These are phyloP conservation scores for Amoebophrya sp. DNA, from an alignment of 169 alveolate genomes.

Conservation along the genomic window DNA sequence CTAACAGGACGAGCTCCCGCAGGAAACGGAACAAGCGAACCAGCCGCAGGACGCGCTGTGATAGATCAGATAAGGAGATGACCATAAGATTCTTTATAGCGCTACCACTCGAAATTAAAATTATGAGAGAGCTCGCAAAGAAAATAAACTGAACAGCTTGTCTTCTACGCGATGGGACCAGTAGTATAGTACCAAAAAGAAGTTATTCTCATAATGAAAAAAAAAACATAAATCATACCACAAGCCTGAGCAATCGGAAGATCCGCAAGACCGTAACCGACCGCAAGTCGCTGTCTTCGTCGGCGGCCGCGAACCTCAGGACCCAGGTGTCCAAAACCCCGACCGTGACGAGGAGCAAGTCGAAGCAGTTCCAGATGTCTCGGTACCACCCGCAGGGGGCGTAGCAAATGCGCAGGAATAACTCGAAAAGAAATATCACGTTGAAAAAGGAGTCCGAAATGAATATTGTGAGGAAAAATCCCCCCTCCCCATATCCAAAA, in stretches of 20 bases:
- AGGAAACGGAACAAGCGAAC: background rate
- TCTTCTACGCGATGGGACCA: no score
- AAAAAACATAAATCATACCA: background rate
- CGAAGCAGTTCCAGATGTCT: background rate
- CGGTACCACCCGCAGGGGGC: background rate
- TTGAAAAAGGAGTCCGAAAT: no score
- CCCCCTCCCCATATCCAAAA: no score
- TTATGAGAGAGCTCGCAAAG: no score
- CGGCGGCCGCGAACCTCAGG: background rate
- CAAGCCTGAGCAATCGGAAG: background rate
- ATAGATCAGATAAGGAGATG: no score
- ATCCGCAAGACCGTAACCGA: background rate
- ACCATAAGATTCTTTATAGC: no score
- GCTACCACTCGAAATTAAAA: no score
- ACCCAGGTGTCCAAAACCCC: background rate
- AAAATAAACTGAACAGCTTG: no score
- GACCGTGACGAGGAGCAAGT: background rate
- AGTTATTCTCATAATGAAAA: background rate
- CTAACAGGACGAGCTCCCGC: background rate
- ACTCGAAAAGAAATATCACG: background rate
- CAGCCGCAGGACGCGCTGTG: background rate
- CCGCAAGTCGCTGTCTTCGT: background rate
- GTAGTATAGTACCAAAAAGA: no score
- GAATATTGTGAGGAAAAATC: no score
- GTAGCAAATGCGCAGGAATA: background rate